Conservation (phyloP, 805 yeast species). For the Grigorovia jiainica region DNA sequence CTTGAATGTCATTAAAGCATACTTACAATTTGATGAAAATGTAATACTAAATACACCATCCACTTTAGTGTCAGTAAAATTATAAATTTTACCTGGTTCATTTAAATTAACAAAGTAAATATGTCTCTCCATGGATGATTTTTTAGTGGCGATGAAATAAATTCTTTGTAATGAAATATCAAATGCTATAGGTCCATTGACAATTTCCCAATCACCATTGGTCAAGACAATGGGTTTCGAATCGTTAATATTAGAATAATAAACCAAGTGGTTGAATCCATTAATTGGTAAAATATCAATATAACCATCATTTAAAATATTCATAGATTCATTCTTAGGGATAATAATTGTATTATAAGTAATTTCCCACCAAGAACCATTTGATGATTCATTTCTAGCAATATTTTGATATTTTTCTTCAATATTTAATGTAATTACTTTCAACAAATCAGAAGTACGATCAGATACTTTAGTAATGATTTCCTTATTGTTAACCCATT, state of each 20-base stretch:
- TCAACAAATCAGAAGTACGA: slow-evolving; percentile 57
- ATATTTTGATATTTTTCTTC: slow-evolving; percentile 27
- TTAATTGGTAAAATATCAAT: slow-evolving; percentile 63
- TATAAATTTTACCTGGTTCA: slow-evolving; percentile 29
- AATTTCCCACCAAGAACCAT: slow-evolving; percentile 71
- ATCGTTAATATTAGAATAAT: slow-evolving; percentile 62
- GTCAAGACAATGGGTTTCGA: slow-evolving; percentile 52
- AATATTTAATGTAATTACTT: slow-evolving; percentile 47
- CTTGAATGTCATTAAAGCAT: slow-evolving; percentile 53
- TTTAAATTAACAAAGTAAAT: slow-evolving; percentile 58
- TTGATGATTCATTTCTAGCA: slow-evolving; percentile 40
- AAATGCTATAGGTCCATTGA: slow-evolving; percentile 54
- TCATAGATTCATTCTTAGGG: slow-evolving; percentile 38
- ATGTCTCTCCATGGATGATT: slow-evolving; percentile 77
- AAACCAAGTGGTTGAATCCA: slow-evolving; percentile 71
- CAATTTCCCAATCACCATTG: slow-evolving; percentile 86
- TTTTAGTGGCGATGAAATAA: slow-evolving; percentile 60
- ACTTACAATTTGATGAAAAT: slow-evolving; percentile 74
- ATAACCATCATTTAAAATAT: slow-evolving; percentile 55
- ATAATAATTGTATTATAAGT: slow-evolving; percentile 52
- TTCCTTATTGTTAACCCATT: slow-evolving; percentile 53
- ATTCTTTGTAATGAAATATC: slow-evolving; percentile 44
- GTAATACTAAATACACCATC: slow-evolving; percentile 64
- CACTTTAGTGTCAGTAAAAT: slow-evolving; percentile 40
- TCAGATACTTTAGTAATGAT: slow-evolving; percentile 51